Base-by-base conservation (phyloP, 176 grass and related monocot genomes). In the Pontederia crassipes region DNA sequence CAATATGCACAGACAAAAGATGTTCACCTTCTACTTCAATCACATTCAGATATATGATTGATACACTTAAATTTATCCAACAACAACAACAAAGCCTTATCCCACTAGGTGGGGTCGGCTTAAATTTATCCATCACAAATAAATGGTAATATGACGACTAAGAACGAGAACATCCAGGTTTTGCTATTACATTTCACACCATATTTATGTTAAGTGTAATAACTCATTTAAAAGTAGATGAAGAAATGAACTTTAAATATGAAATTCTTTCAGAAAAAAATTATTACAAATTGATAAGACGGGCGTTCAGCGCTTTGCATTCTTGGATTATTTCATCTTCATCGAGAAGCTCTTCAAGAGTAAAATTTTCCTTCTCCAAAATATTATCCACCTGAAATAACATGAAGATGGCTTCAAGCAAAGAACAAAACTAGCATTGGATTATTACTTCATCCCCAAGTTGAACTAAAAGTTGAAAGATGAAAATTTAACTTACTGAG, bases 271-370 rank as follows among this genome's bases (percentile, higher is more conserved):
- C 48, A 54, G 52, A 58, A 72, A 69, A 58, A 68, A 40, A 40
- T 64, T 17, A 52, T 58, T 96, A 96, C 86, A 96, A 96, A 86
- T 96, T 96, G 64, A 96, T 90, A 77, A 96, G 78, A 27, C 92
- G 83, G 48, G 75, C 85, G 71, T 90, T 96, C 64, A 87, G 66
- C 71, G 81, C 83, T 90, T 90, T 96, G 86, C 92, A 96, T 76
- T 96, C 92, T 83, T 96, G 92, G 71, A 96, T 90, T 81, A 96
- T 87, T 80, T 96, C 92, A 82, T 96, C 92, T 54, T 96, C 92
- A 48, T 96, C 92, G 55, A 96, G 87, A 80, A 96, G 80, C 15
- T 88, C 86, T 66, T 90, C 86, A 67, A 96, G 76, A 52, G 89
- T 90, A 78, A 82, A 96, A 59, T 82, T 88, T 50, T 96, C 92